These are phyloP conservation scores for Colletotrichum sp. DNA, from an alignment of 2,329 filamentous ascomycete genomes.

Conservation along the genomic window DNA sequence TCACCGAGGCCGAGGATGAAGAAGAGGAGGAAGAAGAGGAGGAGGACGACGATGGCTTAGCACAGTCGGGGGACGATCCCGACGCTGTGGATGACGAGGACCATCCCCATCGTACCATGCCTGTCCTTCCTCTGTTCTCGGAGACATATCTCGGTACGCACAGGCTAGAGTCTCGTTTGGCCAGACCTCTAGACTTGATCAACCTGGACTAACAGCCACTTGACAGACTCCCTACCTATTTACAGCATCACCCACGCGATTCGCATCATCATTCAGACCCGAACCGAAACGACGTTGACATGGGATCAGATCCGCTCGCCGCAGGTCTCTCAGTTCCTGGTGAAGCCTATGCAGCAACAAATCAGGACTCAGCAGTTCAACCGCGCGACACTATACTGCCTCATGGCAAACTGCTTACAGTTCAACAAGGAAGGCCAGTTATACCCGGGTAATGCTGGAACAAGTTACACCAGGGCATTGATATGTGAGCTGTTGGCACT, in stretches of 20 bases:
- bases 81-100: slow-evolving; percentile 40
- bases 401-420: slow-evolving; percentile 93
- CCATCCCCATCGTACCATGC: slow-evolving; percentile 31
- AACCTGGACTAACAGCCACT: background rate
- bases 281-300: slow-evolving; percentile 88
- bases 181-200: background rate
- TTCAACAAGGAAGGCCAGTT: slow-evolving; percentile 86
- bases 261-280: slow-evolving; percentile 79
- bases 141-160: slow-evolving; percentile 74
- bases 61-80: slow-evolving; percentile 32
- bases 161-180: slow-evolving; percentile 4
- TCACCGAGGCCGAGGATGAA: slow-evolving; percentile 66
- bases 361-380: slow-evolving; percentile 85
- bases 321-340: slow-evolving; percentile 91
- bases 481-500: slow-evolving; percentile 91
- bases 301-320: slow-evolving; percentile 97
- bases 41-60: slow-evolving; percentile 30
- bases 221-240: slow-evolving; percentile 79
- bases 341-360: slow-evolving; percentile 94
- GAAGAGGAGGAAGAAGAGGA: slow-evolving; percentile 46
- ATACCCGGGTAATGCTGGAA: slow-evolving; percentile 83
- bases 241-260: slow-evolving; percentile 92
- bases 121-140: slow-evolving; percentile 78
- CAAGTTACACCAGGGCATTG: slow-evolving; percentile 81
- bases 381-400: slow-evolving; percentile 82